Percentiles rank a stretch among this genome's conserved stretches.
phyloP scores from a whole-genome alignment of 768 basidiomycete species.

The Crepidotus variabilis region DNA sequence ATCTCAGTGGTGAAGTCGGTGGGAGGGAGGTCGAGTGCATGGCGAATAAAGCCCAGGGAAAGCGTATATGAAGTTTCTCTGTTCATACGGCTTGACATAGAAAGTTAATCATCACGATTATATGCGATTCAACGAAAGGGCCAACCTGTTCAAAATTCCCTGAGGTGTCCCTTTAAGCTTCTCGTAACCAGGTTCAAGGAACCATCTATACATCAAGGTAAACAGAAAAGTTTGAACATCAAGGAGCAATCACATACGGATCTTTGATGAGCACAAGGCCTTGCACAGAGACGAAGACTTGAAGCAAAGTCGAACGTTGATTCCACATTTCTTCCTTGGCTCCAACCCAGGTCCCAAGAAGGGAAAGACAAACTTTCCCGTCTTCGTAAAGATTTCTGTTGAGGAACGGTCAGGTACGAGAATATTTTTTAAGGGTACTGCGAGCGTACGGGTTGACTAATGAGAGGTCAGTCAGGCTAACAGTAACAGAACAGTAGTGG shows the following conservation, averaged over 20 bases:
- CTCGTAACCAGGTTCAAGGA: conserved; percentile 91
- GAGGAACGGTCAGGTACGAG: background rate
- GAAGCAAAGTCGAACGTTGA: conserved; percentile 79
- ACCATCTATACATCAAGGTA: conserved; percentile 52
- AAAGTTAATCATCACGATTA: conserved; percentile 1
- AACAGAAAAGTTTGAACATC: conserved; percentile 1
- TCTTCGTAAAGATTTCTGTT: conserved; percentile 88
- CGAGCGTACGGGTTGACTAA: conserved; percentile 73
- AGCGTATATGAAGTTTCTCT: conserved; percentile 92
- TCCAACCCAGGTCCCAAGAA: conserved; percentile 89
- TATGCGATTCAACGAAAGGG: conserved; percentile 1
- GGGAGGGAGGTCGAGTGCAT: conserved; percentile 78
- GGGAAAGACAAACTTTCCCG: conserved; percentile 91
- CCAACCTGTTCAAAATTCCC: conserved; percentile 78
- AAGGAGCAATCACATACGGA: conserved; percentile 53
- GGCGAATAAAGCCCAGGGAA: conserved; percentile 85
- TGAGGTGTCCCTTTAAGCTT: conserved; percentile 89
- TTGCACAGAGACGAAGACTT: conserved; percentile 92
- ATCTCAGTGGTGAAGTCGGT: conserved; percentile 72
- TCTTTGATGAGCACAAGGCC: conserved; percentile 90
- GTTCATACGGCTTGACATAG: conserved; percentile 70
- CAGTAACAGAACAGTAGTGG: background rate
- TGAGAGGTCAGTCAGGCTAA: background rate
- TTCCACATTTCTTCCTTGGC: conserved; percentile 89
- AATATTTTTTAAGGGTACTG: background rate